Evolutionary conservation across 257 asterid species (phyloP), one percentile per base, ranked within the genome.

Genomic region (Voacanga thouarsii): DNA sequence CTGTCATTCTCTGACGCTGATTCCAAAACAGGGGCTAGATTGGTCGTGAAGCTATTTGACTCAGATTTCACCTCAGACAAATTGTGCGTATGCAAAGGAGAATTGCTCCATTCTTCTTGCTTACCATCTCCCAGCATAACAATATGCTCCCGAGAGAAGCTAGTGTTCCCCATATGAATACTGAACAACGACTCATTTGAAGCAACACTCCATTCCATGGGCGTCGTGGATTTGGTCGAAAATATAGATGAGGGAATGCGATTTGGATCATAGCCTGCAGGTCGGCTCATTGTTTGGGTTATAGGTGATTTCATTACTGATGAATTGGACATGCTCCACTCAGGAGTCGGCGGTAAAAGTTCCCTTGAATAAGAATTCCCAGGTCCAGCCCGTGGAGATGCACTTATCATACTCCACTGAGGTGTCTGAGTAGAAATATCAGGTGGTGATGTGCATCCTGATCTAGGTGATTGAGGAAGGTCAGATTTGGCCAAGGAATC

Each of bases 131-230:
- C 97, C 87, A 78, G 56, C 75, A 83, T 49, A 5, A 88, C 60
- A 2, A 79, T 78, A 41, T 82, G 84, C 59, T 93, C 97, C 51
- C 83, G 71, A 0, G 94, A 79, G 80, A 94, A 90, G 76, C 98
- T 94, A 79, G 67, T 87, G 75, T 89, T 90, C 50, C 97, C 96
- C 92, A 86, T 87, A 30, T 91, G 96, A 67, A 95, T 90, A 77
- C 99, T 95, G 86, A 95, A 95, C 53, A 95, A 76, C 0, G 99
- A 95, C 53, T 93, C 99, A 18, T 93, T 95, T 2, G 99, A 95
- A 57, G 96, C 86, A 15, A 77, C 78, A 65, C 99, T 95, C 99
- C 99, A 95, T 1, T 93, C 97, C 33, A 79, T 64, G 0, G 85
- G 80, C 39, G 83, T 85, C 6, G 88, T 16, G 1, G 92, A 85